Percentiles rank a stretch among this genome's conserved stretches.
phyloP scores from a whole-genome alignment of 306 rosid genomes.

The Dryas drummondii region DNA sequence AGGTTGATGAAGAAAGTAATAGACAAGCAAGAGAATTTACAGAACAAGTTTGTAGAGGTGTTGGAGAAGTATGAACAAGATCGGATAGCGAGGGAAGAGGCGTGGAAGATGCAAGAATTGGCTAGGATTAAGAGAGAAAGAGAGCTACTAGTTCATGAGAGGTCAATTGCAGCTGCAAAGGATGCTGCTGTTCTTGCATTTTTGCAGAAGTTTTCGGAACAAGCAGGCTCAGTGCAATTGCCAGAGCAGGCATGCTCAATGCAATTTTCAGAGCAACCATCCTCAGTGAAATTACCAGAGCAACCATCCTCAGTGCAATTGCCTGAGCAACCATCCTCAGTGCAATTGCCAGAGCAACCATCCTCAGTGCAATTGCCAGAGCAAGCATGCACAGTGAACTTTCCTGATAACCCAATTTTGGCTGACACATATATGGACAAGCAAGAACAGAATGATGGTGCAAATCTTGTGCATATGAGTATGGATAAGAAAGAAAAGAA shows the following conservation, averaged over 20 bases:
- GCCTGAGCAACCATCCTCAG: slow-evolving; percentile 6
- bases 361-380: too few species aligned
- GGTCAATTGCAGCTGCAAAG: slow-evolving; percentile 70
- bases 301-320: slow-evolving; percentile 34
- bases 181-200: slow-evolving; percentile 71
- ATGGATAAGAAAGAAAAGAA: slow-evolving; percentile 34
- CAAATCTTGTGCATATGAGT: slow-evolving; percentile 4
- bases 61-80: slow-evolving; percentile 67
- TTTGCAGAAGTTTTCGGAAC: slow-evolving; percentile 53
- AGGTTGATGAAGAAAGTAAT: slow-evolving; percentile 65
- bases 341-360: not conserved
- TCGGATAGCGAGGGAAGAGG: slow-evolving; percentile 67
- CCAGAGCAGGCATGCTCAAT: slow-evolving; percentile 34
- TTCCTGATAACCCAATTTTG: slow-evolving; percentile 12
- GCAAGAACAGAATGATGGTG: slow-evolving; percentile 36
- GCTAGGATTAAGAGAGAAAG: slow-evolving; percentile 57
- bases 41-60: slow-evolving; percentile 59
- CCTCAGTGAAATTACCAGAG: slow-evolving; percentile 32
- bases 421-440: slow-evolving; percentile 23
- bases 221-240: slow-evolving; percentile 29
- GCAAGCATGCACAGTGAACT: slow-evolving; percentile 8
- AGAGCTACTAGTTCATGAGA: slow-evolving; percentile 63
- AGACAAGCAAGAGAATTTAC: slow-evolving; percentile 68
- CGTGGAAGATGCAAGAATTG: slow-evolving; percentile 67
- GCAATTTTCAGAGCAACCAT: slow-evolving; percentile 40